Percentiles rank a stretch among this genome's conserved stretches.
These are phyloP conservation scores for Botryosphaeria agaves DNA, from an alignment of 2,329 filamentous ascomycete species.

Conservation along the genomic window DNA sequence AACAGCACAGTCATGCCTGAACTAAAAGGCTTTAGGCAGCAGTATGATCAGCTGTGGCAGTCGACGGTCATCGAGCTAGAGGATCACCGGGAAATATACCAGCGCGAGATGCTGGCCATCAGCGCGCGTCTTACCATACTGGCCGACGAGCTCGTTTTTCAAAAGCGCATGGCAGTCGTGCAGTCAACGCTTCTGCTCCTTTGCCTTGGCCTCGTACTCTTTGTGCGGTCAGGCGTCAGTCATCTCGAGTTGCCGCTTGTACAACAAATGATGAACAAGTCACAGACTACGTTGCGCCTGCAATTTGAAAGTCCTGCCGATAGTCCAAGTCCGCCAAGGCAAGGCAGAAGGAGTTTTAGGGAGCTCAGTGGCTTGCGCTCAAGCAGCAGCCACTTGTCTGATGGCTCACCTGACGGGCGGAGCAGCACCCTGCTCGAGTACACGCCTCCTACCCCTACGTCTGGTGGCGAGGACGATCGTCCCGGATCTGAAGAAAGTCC, in stretches of 20 bases:
- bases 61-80: constrained; percentile 86
- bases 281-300: no score
- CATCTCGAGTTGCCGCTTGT: constrained; percentile 25
- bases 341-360: constrained; percentile 7
- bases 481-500: constrained; percentile 4
- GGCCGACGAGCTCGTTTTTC: constrained; percentile 73
- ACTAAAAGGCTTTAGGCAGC: constrained; percentile 55
- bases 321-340: no score
- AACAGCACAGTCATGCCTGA: constrained; percentile 78
- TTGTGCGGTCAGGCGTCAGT: constrained; percentile 28
- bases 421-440: constrained; percentile 16
- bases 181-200: constrained; percentile 77
- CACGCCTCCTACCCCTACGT: constrained; percentile 17
- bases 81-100: constrained; percentile 67
- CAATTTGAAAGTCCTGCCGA: no score
- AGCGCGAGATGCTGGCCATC: constrained; percentile 68
- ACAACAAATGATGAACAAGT: constrained; percentile 23
- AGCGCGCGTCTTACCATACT: constrained; percentile 67
- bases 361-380: no score
- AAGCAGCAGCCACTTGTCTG: constrained; percentile 12
- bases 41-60: constrained; percentile 96
- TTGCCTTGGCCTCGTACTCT: constrained; percentile 76
- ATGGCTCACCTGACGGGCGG: constrained; percentile 6
- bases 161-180: constrained; percentile 84
- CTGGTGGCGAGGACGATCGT: constrained; percentile 4